Percentiles rank a stretch among this genome's conserved stretches.
Evolutionary conservation across 1,139 yeast genomes (phyloP).

Genomic region (Suhomyces yuchorum): DNA sequence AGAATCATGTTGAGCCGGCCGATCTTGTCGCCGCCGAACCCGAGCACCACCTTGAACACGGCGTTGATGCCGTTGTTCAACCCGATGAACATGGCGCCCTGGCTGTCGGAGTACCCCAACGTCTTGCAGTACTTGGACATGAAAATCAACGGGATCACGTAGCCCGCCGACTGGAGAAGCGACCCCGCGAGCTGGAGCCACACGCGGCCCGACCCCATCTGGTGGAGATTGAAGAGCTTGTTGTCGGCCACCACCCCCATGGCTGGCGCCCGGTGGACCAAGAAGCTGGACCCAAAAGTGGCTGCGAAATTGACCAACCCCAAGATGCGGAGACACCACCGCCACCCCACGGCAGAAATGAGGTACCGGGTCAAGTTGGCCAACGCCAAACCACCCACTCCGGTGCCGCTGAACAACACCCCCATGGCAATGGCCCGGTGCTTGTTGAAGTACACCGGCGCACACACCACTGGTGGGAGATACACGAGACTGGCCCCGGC

Average conservation of each 20-base stretch:
- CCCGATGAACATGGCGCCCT: conserved; percentile 47
- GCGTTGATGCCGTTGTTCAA: conserved; percentile 46
- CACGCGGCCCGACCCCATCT: conserved; percentile 24
- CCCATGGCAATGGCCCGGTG: conserved; percentile 48
- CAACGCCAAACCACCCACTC: conserved; percentile 43
- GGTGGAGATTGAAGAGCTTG: conserved; percentile 18
- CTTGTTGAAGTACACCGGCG: conserved; percentile 39
- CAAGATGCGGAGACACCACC: conserved; percentile 39
- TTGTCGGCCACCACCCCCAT: conserved; percentile 1
- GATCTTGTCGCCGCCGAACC: conserved; percentile 36
- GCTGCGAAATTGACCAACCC: conserved; percentile 30
- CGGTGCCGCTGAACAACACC: conserved; percentile 43
- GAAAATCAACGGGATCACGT: conserved; percentile 40
- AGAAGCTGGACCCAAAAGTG: conserved; percentile 20
- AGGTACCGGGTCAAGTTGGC: conserved; percentile 37
- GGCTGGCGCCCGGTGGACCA: conserved; percentile 19
- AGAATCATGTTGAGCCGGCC: conserved; percentile 44
- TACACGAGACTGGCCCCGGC: conserved; percentile 40
- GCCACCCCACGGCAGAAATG: conserved; percentile 36
- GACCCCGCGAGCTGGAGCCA: conserved; percentile 34
- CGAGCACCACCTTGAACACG: conserved; percentile 37
- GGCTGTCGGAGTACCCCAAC: conserved; percentile 33
- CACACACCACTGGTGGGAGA: conserved; percentile 43
- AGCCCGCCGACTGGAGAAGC: conserved; percentile 43
- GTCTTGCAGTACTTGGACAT: conserved; percentile 45